phyloP scores from a whole-genome alignment of 2,329 filamentous ascomycete species.

The Paraconiothyrium brasiliense region DNA sequence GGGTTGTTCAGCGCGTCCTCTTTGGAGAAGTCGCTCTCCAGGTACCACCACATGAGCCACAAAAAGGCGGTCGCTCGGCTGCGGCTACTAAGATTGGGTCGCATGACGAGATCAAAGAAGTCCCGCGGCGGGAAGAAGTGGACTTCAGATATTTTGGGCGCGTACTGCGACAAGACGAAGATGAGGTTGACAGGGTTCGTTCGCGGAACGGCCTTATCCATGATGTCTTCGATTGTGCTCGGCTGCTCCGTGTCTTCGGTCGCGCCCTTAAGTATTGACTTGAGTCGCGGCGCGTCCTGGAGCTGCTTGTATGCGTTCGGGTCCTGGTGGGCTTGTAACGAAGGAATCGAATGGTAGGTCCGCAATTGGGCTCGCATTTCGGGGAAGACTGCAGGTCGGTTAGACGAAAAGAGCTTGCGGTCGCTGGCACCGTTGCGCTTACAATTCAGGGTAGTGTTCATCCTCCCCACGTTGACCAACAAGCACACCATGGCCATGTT shows the following conservation, averaged over 20 bases:
- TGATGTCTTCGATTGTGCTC: constrained; percentile 83
- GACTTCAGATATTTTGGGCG: constrained; percentile 88
- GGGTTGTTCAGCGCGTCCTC: constrained; percentile 91
- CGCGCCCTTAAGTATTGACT: constrained; percentile 96
- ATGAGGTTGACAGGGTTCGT: constrained; percentile 98
- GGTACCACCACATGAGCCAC: constrained; percentile 99
- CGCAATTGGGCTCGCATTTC: constrained; percentile 98
- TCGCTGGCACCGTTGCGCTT: constrained; percentile 46
- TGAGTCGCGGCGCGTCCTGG: constrained; percentile 93
- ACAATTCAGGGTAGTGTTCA: constrained; percentile 99
- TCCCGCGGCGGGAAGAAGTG: constrained; percentile 88
- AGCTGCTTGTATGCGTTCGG: constrained; percentile 97
- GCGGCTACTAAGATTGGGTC: constrained; percentile 79
- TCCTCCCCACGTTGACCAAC: constrained; percentile 94
- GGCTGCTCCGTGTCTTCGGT: constrained; percentile 92
- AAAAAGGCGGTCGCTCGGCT: constrained; percentile 89
- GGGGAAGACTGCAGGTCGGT: constrained; percentile 78
- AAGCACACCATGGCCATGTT: constrained; percentile 99
- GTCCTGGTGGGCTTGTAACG: constrained; percentile 92
- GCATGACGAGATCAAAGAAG: constrained; percentile 97
- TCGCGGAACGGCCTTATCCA: constrained; percentile 71
- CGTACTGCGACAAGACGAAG: constrained; percentile 90
- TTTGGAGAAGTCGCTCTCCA: constrained; percentile 92
- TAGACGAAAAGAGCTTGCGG: constrained; percentile 15
- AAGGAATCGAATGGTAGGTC: constrained; percentile 98